Evolutionary conservation across 2,329 filamentous ascomycete species (phyloP), one percentile per base, ranked within the genome.

Genomic region (Pseudogymnoascus sp.): DNA sequence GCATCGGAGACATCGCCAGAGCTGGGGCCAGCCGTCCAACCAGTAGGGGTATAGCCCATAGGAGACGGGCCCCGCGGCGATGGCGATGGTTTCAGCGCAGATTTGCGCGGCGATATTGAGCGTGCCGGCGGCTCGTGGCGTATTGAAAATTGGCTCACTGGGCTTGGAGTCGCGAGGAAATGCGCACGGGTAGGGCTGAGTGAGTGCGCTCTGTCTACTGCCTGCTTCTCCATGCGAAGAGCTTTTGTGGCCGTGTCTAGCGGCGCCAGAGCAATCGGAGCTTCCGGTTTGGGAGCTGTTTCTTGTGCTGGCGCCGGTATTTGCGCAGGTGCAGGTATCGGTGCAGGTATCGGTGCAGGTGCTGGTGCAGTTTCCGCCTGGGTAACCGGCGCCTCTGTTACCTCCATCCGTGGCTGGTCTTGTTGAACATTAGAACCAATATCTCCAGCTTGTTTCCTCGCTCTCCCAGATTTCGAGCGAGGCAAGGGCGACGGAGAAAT

Each of bases 21-120:
- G 60, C 10, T 36, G 40, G 59, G 61, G n/a, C 21, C 59, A 36
- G 18, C 18, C 12, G 66, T 69, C 0, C 78, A 80, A 46, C 72
- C 74, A 68, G 80, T 81, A 2, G 81, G 82, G 23, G 78, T 70
- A 64, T 69, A 25, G 60, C 81, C 77, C 56, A 81, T 76, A 56
- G 85, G 79, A 62, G 85, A 81, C 36, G 78, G 69, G 66, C 80
- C 77, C 69, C 82, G 70, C 63, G 82, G 79, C 1, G 85, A 81
- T 59, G 84, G 85, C n/a, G 68, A 64, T 5, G 70, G 66, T 1
- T 93, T 93, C 66, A 93, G 71, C 1, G 89, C 89, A 1, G 89
- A 91, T 73, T 93, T 93, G 53, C 86, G 85, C 8, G 90, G 90
- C 0, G 89, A 92, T 10, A 89, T 78, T 4, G 89, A 90, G 59